Evolutionary conservation across 441 rosid genomes (phyloP).

Genomic region (Croton setiger): DNA sequence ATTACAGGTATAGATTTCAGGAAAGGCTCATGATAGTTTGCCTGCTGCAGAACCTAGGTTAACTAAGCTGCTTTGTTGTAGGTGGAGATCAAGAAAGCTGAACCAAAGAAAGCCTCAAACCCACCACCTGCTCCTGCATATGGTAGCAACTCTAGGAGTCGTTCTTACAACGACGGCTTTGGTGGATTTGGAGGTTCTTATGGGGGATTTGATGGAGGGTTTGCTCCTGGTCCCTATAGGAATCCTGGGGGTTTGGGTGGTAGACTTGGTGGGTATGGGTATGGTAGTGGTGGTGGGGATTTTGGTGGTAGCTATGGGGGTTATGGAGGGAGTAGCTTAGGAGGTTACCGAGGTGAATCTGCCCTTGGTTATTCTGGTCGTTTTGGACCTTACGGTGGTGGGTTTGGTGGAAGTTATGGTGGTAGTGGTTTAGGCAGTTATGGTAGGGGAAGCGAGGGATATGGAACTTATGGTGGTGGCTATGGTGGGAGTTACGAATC

Average conservation of each 20-base stretch:
- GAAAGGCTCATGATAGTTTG: slow-evolving; percentile 41
- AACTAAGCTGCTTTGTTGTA: slow-evolving; percentile 97
- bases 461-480: slow-evolving; percentile 59
- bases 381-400: slow-evolving; percentile 70
- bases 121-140: slow-evolving; percentile 76
- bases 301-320: slow-evolving; percentile 64
- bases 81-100: slow-evolving; percentile 99
- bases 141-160: slow-evolving; percentile 87
- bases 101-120: slow-evolving; percentile 96
- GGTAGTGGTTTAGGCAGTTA: slow-evolving; percentile 67
- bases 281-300: slow-evolving; percentile 58
- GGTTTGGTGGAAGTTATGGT: slow-evolving; percentile 70
- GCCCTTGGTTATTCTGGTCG: slow-evolving; percentile 92
- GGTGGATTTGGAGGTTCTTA: slow-evolving; percentile 60
- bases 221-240: slow-evolving; percentile 80
- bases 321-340: slow-evolving; percentile 63
- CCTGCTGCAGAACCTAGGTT: slow-evolving; percentile 67
- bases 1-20: slow-evolving; percentile 41
- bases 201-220: slow-evolving; percentile 78
- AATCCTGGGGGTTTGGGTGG: slow-evolving; percentile 62
- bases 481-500: slow-evolving; percentile 68
- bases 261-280: slow-evolving; percentile 71
- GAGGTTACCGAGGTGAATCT: slow-evolving; percentile 78
- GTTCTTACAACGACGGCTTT: slow-evolving; percentile 69
- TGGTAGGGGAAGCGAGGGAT: slow-evolving; percentile 67